phyloP scores from a whole-genome alignment of 2,329 filamentous ascomycete species.

The Cadophora sp. region DNA sequence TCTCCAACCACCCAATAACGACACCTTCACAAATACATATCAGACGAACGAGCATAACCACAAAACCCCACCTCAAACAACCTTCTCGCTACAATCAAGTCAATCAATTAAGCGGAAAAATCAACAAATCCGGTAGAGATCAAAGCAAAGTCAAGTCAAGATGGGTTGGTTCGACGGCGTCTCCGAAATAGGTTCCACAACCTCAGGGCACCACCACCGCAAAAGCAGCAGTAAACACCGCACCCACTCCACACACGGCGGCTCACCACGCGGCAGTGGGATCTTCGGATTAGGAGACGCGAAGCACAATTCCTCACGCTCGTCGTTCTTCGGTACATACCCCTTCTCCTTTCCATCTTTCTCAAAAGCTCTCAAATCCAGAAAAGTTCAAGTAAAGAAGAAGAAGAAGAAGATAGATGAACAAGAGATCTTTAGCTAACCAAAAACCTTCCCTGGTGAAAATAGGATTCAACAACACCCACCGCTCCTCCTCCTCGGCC shows the following conservation, averaged over 20 bases:
- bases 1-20: conserved; percentile 8
- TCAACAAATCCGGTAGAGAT: not conserved
- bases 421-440: no score
- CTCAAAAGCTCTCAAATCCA: no score
- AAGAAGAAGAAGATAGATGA: no score
- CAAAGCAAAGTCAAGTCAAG: conserved; percentile 9
- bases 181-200: conserved; percentile 43
- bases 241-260: conserved; percentile 7
- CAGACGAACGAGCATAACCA: no score
- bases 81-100: not conserved
- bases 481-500: conserved; percentile 55
- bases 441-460: no score
- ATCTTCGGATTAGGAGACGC: conserved; percentile 52
- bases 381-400: no score
- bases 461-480: conserved; percentile 34
- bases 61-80: conserved; percentile 12
- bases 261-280: conserved; percentile 7
- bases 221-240: conserved; percentile 19
- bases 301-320: conserved; percentile 51
- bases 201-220: conserved; percentile 29
- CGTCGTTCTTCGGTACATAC: conserved; percentile 48
- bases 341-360: not conserved
- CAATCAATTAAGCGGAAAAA: not conserved
- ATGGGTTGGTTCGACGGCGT: conserved; percentile 56
- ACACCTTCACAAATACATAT: not conserved